A percentile compares a stretch with the other conserved stretches of the same genome.
Evolutionary conservation across 768 basidiomycete genomes (phyloP).

Genomic region (Leccinum longicurvipes): DNA sequence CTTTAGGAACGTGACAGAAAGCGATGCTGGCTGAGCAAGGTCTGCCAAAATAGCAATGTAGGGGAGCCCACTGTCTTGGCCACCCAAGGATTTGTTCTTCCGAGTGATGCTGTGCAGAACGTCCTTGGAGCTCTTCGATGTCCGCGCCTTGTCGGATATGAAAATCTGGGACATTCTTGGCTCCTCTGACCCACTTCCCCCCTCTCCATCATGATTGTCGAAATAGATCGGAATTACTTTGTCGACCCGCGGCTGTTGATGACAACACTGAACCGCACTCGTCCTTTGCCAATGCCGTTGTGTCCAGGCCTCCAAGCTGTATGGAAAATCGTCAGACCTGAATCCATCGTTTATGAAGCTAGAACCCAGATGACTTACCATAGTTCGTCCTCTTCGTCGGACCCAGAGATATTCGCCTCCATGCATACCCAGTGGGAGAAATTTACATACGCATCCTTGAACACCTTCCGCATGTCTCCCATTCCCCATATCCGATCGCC

Average conservation of each 20-base stretch:
- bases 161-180: slow-evolving; percentile 14
- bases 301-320: not conserved
- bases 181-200: too few relatives aligned
- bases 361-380: not conserved
- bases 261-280: not conserved
- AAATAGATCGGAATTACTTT: not conserved
- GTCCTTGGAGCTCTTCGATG: not conserved
- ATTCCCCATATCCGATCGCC: not conserved
- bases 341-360: not conserved
- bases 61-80: not conserved
- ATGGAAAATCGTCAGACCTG: not conserved
- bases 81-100: not conserved
- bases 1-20: slow-evolving; percentile 4
- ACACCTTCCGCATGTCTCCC: not conserved
- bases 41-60: slow-evolving; percentile 14
- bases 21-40: not conserved
- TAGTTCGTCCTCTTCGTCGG: not conserved
- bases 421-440: not conserved
- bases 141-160: slow-evolving; percentile 15
- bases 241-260: not conserved
- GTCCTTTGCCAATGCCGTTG: not conserved
- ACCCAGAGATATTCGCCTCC: not conserved
- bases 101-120: not conserved
- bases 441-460: not conserved
- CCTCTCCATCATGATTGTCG: slow-evolving; percentile 8